Percentiles rank a stretch among this genome's conserved stretches.
phyloP scores from a whole-genome alignment of 768 basidiomycete species.

The Amanita molliuscula region DNA sequence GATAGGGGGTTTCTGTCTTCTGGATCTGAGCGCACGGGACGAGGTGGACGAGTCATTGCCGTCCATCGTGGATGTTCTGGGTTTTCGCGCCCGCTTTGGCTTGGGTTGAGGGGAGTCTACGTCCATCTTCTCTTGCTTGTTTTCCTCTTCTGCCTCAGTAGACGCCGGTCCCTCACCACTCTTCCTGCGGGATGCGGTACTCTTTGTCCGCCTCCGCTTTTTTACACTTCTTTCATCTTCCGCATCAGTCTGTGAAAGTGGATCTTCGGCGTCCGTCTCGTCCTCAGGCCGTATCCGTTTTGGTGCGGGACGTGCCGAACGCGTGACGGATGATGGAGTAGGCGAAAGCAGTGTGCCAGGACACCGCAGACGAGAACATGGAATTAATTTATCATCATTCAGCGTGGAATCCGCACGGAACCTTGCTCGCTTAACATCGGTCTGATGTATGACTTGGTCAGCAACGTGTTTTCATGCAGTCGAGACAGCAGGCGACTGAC shows the following conservation, averaged over 20 bases:
- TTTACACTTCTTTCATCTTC: neutral
- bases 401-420: slow-evolving; percentile 69
- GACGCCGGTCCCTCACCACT: neutral
- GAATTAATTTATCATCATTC: slow-evolving; percentile 54
- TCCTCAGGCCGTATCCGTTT: slow-evolving; percentile 4
- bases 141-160: neutral
- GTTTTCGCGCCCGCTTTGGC: slow-evolving; percentile 1
- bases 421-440: slow-evolving; percentile 63
- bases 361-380: slow-evolving; percentile 50
- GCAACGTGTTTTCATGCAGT: neutral
- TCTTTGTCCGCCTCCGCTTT: slow-evolving; percentile 1
- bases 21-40: slow-evolving; percentile 5
- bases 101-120: slow-evolving; percentile 1
- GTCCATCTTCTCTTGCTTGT: neutral
- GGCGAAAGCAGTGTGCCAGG: slow-evolving; percentile 22
- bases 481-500: slow-evolving; percentile 23
- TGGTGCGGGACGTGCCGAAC: slow-evolving; percentile 9
- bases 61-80: slow-evolving; percentile 1
- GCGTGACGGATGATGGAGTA: slow-evolving; percentile 11
- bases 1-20: neutral
- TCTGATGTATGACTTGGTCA: slow-evolving; percentile 26
- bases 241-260: slow-evolving; percentile 2
- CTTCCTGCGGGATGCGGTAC: neutral
- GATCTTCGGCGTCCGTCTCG: slow-evolving; percentile 1
- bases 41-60: slow-evolving; percentile 7